phyloP scores from a whole-genome alignment of 352 stramenopile species.

The Globisporangium solare region DNA sequence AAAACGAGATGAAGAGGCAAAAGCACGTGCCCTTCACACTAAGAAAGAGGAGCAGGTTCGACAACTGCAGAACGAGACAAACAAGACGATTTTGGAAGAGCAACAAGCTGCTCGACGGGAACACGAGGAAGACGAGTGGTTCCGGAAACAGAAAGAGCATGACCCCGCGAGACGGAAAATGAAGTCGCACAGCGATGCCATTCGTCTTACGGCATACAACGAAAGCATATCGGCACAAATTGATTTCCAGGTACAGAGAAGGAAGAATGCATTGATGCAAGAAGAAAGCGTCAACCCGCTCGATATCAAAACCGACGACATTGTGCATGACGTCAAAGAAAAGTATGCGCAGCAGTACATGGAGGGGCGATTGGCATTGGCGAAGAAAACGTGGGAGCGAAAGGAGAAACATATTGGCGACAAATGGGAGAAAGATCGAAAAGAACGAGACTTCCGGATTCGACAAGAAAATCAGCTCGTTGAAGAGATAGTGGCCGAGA shows the following conservation, averaged over 20 bases:
- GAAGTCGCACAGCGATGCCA: conserved; percentile 47
- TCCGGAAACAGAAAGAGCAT: conserved; percentile 27
- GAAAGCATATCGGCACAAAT: conserved; percentile 57
- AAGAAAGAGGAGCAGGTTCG: conserved; percentile 34
- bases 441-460: conserved; percentile 46
- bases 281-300: not conserved
- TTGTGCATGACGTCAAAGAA: conserved; percentile 41
- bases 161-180: conserved; percentile 35
- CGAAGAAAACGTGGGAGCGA: conserved; percentile 68
- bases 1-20: conserved; percentile 30
- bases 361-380: conserved; percentile 42
- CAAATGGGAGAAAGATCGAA: conserved; percentile 35
- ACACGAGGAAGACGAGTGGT: conserved; percentile 27
- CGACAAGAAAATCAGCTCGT: conserved; percentile 43
- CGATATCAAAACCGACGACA: conserved; percentile 7
- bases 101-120: conserved; percentile 25
- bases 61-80: conserved; percentile 40
- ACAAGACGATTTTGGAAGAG: conserved; percentile 30
- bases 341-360: conserved; percentile 54
- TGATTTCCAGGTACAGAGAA: conserved; percentile 59
- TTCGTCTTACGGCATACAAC: conserved; percentile 65
- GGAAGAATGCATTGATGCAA: conserved; percentile 27
- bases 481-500: conserved; percentile 29
- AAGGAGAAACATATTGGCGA: conserved; percentile 48
- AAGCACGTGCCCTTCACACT: conserved; percentile 24